Base-by-base conservation (phyloP, 768 basidiomycete genomes). In the Hericium rajendrae region DNA sequence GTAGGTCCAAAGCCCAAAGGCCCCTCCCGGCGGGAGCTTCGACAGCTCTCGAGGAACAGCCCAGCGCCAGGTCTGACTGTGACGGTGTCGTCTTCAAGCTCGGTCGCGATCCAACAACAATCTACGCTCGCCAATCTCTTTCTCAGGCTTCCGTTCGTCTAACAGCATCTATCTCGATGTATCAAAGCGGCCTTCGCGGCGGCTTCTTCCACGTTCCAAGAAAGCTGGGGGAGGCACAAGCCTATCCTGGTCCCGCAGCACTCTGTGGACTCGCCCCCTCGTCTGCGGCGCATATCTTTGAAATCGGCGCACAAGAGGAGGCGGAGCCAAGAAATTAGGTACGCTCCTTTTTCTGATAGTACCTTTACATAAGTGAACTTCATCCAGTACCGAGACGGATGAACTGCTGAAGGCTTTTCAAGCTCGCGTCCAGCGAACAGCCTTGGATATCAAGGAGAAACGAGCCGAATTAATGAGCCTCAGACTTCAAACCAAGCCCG, bases 11-110 rank as follows among this genome's bases (percentile, higher is more conserved):
- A 53, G 24, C 22, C 41, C 50, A 57, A 48, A 41, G 49, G 18
- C 18, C 57, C 46, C 18, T 26, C 60, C 50, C 48, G 57, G 49
- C 53, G 60, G 13, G 60, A 61, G 43, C 40, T 58, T 15, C 57
- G 54, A 6, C 26, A 54, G 41, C 22, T 38, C 26, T 32, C 48
- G 43, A 24, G 15, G 49, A 32, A 18, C 20, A 54, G 24, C 12
- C 53, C 49, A 11, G 12, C 32, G 8, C 48, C 40, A 22, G 6
- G 24, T 49, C 26, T 46, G 52, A 6, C 13, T n/a, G 10, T 12
- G 5, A 10, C 32, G 9, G 32, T 10, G 32, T 32, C 32, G 32
- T 32, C 32, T 32, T 32, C 49, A 51, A 51, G 18, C 22, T 24
- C 26, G 20, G 52, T n/a, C 38, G 12, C 18, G 20, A n/a, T 38